A percentile compares a stretch with the other conserved stretches of the same genome.
Conservation (phyloP, 148 eudicot genomes). For the Heliamphora exappendiculata region DNA sequence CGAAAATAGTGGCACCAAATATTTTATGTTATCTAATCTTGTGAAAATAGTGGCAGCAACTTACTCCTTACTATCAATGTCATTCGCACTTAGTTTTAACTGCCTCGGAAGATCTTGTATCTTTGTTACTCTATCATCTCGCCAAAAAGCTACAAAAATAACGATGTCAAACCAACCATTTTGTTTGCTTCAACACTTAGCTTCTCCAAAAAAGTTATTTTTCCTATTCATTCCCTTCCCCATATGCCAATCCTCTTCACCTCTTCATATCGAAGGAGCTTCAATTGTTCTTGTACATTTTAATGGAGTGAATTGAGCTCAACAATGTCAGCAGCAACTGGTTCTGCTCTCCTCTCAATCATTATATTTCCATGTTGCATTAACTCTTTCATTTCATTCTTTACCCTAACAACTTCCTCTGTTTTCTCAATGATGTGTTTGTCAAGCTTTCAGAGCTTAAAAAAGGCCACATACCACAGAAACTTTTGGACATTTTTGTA, state of each 20-base stretch:
- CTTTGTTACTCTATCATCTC: too few relatives aligned
- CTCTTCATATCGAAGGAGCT: constrained; percentile 9
- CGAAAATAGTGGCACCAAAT: too few relatives aligned
- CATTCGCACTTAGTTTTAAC: constrained; percentile 5
- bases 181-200: too few relatives aligned
- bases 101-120: constrained; percentile 8
- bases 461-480: background rate
- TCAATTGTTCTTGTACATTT: constrained; percentile 10
- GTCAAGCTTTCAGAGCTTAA: background rate
- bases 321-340: background rate
- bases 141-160: constrained; percentile 15
- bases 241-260: constrained; percentile 11
- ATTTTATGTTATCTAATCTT: constrained; percentile 12
- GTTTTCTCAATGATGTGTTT: background rate
- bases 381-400: background rate
- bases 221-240: too few relatives aligned
- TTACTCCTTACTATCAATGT: background rate
- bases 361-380: background rate
- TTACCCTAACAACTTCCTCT: background rate
- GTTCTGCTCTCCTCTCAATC: background rate
- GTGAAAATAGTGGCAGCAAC: constrained; percentile 5
- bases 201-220: too few relatives aligned
- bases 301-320: constrained; percentile 3
- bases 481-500: too few relatives aligned
- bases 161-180: constrained; percentile 16